Evolutionary conservation across 352 stramenopile genomes (phyloP), one percentile per base, ranked within the genome.

Genomic region (Pythium oligandrum): DNA sequence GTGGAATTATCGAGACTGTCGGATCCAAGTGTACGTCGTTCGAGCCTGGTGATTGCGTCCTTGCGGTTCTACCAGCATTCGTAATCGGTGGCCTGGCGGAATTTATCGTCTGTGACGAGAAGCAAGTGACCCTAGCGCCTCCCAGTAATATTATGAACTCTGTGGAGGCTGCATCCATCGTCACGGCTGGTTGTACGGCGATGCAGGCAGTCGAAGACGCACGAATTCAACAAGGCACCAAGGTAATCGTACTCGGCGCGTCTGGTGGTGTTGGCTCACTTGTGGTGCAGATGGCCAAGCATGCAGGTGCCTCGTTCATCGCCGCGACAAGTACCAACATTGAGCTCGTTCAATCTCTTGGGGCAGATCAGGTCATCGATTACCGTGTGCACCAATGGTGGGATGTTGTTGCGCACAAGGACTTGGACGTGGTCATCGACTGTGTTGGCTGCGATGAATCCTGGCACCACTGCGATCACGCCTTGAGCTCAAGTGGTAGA

Each of bases 161-260:
- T 0, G 38, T 73, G 3, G 48, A 77, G 8, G 64, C 67, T 6
- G 59, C 67, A 1, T 64, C 62, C 2, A 46, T 83, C 5, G 52
- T 58, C 3, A 68, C 67, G 4, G 70, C 63, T 6, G 73, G 70
- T 1, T 55, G 54, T 26, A 78, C 69, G 6, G 64, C 63, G 3
- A 6, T 84, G 4, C 55, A 71, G 47, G 67, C 70, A 0, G 45
- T 74, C 12, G 66, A 70, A 26, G 55, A 61, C 34, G 70, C 62
- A 4, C 30, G 40, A 1, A 33, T 93, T 2, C 48, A 57, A 9
- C 7, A 51, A 12, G 75, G 76, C 0, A 73, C 85, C 51, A 63
- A 85, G 26, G 70, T 96, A n/a, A 52, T 96, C 5, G 74, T 96
- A 2, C 57, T 94, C 31, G 88, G 88, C 8, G 88, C 68, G 4